phyloP scores from a whole-genome alignment of 2,329 filamentous ascomycete genomes.

The Colletotrichum chrysophilum region DNA sequence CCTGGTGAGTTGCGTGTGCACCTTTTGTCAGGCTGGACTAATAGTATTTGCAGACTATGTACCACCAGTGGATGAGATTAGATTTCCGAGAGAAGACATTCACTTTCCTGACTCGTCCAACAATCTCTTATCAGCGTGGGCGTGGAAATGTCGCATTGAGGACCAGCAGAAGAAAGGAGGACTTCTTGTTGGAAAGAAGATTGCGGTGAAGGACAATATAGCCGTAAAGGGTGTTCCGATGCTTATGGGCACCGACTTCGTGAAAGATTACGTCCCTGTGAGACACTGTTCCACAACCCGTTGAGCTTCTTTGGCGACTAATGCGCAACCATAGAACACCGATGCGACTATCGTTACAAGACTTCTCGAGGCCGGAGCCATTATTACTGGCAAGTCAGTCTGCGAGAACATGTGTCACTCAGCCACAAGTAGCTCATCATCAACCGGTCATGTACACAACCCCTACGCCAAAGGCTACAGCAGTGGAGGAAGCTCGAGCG shows the following conservation, averaged over 20 bases:
- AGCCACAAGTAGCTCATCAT: constrained; percentile 30
- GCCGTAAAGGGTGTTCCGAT: constrained; percentile 23
- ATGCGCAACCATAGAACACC: neutral
- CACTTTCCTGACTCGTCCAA: neutral
- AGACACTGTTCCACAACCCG: neutral
- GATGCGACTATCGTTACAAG: neutral
- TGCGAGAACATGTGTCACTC: constrained; percentile 36
- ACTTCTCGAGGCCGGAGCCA: constrained; percentile 28
- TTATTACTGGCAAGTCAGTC: constrained; percentile 30
- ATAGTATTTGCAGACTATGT: neutral
- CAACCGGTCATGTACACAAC: constrained; percentile 32
- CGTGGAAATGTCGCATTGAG: neutral
- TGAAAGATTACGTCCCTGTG: neutral
- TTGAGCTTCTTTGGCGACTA: too few relatives aligned
- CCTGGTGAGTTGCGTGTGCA: neutral
- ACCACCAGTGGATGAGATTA: neutral
- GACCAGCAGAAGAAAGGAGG: neutral
- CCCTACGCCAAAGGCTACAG: constrained; percentile 28
- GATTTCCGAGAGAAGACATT: neutral
- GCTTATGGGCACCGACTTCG: constrained; percentile 5
- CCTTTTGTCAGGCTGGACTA: neutral
- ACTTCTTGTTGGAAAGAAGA: constrained; percentile 20
- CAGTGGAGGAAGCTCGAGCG: constrained; percentile 34
- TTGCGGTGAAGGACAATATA: constrained; percentile 35
- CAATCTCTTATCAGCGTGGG: neutral